Percentiles rank a stretch among this genome's conserved stretches.
Conservation (phyloP, 1,284 basidiomycete genomes). For the Flammula alnicola region DNA sequence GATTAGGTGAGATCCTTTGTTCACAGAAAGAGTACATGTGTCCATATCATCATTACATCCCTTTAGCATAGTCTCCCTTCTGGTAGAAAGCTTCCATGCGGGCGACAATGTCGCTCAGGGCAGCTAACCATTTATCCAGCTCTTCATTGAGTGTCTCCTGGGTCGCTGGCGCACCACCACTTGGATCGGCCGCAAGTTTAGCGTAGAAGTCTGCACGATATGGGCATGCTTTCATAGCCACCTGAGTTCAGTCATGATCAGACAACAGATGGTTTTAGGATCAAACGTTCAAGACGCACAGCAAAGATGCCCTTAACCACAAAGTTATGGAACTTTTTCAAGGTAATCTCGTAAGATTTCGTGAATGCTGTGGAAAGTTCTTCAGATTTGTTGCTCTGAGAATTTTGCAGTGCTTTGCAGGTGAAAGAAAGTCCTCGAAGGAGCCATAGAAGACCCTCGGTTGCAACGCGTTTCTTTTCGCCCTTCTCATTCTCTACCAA, state of each 20-base stretch:
- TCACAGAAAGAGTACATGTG: background rate
- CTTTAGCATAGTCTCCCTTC: slow-evolving; percentile 55
- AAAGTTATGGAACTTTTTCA: slow-evolving; percentile 90
- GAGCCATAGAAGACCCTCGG: slow-evolving; percentile 94
- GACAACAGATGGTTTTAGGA: slow-evolving; percentile 2
- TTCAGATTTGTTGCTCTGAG: slow-evolving; percentile 69
- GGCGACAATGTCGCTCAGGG: slow-evolving; percentile 73
- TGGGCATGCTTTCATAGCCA: slow-evolving; percentile 97
- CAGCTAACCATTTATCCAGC: slow-evolving; percentile 70
- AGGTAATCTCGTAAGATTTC: slow-evolving; percentile 80
- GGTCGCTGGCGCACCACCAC: slow-evolving; percentile 57
- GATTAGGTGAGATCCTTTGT: background rate
- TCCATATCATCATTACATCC: slow-evolving; percentile 40
- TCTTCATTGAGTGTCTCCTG: slow-evolving; percentile 72
- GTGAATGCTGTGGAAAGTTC: slow-evolving; percentile 83
- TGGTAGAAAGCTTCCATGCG: slow-evolving; percentile 79
- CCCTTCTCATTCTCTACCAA: slow-evolving; percentile 87
- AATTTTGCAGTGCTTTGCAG: slow-evolving; percentile 78
- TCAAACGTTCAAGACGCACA: slow-evolving; percentile 52
- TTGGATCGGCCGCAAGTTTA: slow-evolving; percentile 81
- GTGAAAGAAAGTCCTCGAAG: slow-evolving; percentile 92
- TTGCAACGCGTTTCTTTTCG: slow-evolving; percentile 87
- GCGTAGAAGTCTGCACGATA: slow-evolving; percentile 89
- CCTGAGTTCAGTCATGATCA: slow-evolving; percentile 46
- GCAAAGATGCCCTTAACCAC: slow-evolving; percentile 85